Evolutionary conservation across 306 rosid genomes (phyloP).

Genomic region (Canavalia ensiformis): DNA sequence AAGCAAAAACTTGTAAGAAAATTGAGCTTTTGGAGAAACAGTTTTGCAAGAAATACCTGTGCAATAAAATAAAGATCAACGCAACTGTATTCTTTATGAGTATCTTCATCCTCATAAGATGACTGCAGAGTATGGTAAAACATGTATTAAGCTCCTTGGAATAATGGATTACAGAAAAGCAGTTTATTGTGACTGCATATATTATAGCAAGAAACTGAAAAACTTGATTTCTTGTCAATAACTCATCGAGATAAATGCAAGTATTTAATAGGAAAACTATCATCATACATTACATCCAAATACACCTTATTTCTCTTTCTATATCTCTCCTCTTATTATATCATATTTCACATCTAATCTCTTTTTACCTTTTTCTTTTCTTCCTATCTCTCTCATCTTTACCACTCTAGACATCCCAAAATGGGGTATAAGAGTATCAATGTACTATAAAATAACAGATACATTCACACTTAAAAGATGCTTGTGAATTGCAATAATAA

Average conservation of each 20-base stretch:
- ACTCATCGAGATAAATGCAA: neutral
- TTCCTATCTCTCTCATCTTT: no score
- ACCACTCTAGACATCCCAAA: no score
- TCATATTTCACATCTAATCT: no score
- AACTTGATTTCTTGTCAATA: neutral
- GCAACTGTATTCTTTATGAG: conserved; percentile 73
- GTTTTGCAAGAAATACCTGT: conserved; percentile 66
- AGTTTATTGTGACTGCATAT: conserved; percentile 1
- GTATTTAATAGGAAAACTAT: no score
- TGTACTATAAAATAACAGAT: neutral
- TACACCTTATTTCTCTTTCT: no score
- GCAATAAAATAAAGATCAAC: conserved; percentile 89
- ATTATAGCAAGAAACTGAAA: neutral
- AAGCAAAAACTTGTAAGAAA: neutral
- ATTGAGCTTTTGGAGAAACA: conserved; percentile 2
- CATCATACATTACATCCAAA: no score
- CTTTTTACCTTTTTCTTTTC: no score
- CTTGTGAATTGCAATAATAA: neutral
- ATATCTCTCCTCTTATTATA: no score
- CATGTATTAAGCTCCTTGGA: conserved; percentile 43
- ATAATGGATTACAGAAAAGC: conserved; percentile 33
- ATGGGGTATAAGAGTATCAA: no score
- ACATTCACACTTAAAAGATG: conserved; percentile 4
- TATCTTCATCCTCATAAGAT: conserved; percentile 80
- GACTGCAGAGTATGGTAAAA: conserved; percentile 73